Base-by-base conservation (phyloP, 2,329 filamentous ascomycete genomes). In the Davidsoniella eucalypti region DNA sequence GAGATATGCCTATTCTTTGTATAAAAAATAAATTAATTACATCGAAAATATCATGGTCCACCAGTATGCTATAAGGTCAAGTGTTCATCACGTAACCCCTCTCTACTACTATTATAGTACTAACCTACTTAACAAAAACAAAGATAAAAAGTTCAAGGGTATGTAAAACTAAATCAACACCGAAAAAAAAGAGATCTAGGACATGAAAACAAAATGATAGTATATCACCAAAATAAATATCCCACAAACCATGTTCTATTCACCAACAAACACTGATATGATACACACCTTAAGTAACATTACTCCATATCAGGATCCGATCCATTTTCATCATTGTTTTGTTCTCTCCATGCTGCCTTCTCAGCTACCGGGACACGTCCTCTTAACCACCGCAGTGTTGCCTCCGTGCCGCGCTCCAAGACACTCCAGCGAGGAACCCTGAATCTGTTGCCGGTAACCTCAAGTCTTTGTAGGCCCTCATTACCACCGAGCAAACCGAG, bases 391-490 rank as follows among this genome's bases (percentile, higher is more conserved):
- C 79, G 72, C 56, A 95, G 67, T 0, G 87, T 81, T 2, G 85
- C 82, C 58, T 94, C 87, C 0, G 88, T 95, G 0, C 90, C 90
- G 55, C 87, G 84, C 54, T 90, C 84, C 44, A 96, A 67, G 5
- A 94, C 75, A 55, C 83, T 84, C 68, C 83, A 88, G 51, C 84
- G 78, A 0, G 90, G 90, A 29, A 95, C 87, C 29, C 86, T 74
- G 65, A 96, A 96, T 29, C 80, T 73, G 61, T 96, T 96, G 0
- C 87, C 87, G 25, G 76, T 76, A 3, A 94, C 82, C 44, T 94
- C 82, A 8, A 95, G 67, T 49, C 75, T 64, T 70, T 83, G 67
- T 66, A 77, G 55, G 58, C 78, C 66, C 2, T 71, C 70, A 4
- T 63, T 69, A 1, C 80, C 81, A 21, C 81, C 80, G 0, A 94